Conservation (phyloP, 140 eudicot species). For the Bidens hawaiensis region DNA sequence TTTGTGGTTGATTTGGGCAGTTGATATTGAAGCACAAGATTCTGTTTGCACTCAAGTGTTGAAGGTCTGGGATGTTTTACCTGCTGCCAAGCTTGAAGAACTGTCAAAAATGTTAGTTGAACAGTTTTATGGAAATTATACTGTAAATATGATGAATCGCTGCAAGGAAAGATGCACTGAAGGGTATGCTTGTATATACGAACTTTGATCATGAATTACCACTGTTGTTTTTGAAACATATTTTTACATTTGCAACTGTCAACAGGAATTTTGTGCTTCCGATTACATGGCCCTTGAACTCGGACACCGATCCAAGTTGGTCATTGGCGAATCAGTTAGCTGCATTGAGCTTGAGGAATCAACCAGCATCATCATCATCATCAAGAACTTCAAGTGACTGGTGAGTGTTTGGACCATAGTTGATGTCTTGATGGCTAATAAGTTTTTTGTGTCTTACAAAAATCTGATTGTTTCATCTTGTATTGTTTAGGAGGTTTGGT, state of each 20-base stretch:
- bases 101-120: constrained; percentile 24
- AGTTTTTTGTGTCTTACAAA: neutral
- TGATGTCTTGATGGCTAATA: neutral
- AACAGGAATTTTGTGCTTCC: constrained; percentile 46
- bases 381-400: constrained; percentile 7
- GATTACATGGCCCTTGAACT: constrained; percentile 40
- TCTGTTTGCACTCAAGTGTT: constrained; percentile 43
- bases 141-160: constrained; percentile 32
- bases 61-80: constrained; percentile 49
- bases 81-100: constrained; percentile 29
- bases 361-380: constrained; percentile 17
- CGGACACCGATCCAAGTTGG: constrained; percentile 29
- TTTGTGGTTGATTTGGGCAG: constrained; percentile 42
- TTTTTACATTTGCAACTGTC: neutral
- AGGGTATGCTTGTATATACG: constrained; percentile 35
- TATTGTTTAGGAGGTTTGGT: constrained; percentile 20
- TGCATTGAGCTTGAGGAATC: constrained; percentile 19
- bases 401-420: constrained; percentile 14
- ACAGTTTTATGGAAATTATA: constrained; percentile 34
- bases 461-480: neutral
- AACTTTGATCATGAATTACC: neutral
- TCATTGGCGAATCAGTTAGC: constrained; percentile 29
- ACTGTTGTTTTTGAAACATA: neutral
- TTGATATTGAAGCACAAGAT: constrained; percentile 41
- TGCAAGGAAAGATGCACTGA: constrained; percentile 38